Evolutionary conservation across 345 rosid species (phyloP), one percentile per base, ranked within the genome.

Genomic region (Draba incana): DNA sequence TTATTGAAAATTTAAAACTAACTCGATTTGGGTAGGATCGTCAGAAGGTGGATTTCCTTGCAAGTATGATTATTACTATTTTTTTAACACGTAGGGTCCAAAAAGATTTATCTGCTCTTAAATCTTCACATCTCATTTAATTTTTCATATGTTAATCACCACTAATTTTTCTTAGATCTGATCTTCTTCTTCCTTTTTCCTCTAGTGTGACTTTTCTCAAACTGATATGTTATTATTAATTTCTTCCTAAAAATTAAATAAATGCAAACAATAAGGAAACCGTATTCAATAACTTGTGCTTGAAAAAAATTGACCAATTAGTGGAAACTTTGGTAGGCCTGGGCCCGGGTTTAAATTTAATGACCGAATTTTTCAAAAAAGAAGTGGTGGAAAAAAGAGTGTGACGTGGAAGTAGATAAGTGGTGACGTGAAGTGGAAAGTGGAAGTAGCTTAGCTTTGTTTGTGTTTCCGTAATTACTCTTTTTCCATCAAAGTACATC

Each of bases 341-440:
- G 71, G 76, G 66, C 30, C 76, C 66, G 14, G 33, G 52, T 28
- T 28, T 56, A 41, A 20, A 57, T 28, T 72, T 20, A 58, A 33
- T 50, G 71, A 58, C 45, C 46, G 10, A 47, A 51, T 38, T 49
- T 8, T 2, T 27, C 1, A 30, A 43, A 56, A 53, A 71, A 58
- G 55, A 73, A 65, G 61, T 65, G 77, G 77, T 73, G 77, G 67
- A 39, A 58, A 66, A 42, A 33, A 33, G 48, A 66, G 55, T 58
- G 71, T 66, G 71, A 73, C 71, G 77, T 66, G 62, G 61, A 66
- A 73, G 77, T 31, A 73, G 66, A 73, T 73, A 66, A 73, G 77
- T 73, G 71, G 66, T 64, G 60, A 41, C 37, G 77, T 49, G 60
- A 65, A 38, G 64, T 64, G 69, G 53, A 63, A 65, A 38, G 64